These are phyloP conservation scores for Candida corydali DNA, from an alignment of 805 yeast genomes.

Conservation along the genomic window DNA sequence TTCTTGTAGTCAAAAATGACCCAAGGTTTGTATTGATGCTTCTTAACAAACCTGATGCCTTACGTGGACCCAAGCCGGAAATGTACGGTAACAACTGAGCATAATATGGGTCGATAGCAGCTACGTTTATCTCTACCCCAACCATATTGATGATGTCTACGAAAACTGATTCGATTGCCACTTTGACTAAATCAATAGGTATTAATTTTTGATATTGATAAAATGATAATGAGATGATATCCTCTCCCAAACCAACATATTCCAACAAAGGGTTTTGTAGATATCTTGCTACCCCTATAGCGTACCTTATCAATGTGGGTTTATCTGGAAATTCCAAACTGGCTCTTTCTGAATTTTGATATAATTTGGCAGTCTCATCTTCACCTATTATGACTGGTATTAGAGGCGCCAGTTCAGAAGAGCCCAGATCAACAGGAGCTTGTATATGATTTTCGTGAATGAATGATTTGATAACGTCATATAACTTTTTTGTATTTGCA, in stretches of 20 bases:
- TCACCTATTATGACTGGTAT: constrained; percentile 76
- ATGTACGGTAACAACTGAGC: constrained; percentile 73
- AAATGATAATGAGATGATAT: constrained; percentile 62
- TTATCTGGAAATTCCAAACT: constrained; percentile 77
- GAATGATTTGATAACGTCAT: constrained; percentile 51
- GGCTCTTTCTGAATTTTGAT: constrained; percentile 75
- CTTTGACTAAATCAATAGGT: constrained; percentile 55
- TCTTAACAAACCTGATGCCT: constrained; percentile 81
- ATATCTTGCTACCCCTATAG: constrained; percentile 87
- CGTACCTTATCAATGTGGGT: constrained; percentile 74
- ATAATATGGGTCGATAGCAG: constrained; percentile 69
- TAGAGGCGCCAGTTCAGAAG: constrained; percentile 43
- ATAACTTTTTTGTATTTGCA: constrained; percentile 62
- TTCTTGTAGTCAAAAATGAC: constrained; percentile 59
- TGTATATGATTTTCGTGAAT: constrained; percentile 52
- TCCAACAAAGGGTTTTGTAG: constrained; percentile 91
- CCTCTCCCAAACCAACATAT: constrained; percentile 76
- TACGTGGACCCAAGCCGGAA: constrained; percentile 94
- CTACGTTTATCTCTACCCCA: constrained; percentile 91
- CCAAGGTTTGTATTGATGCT: constrained; percentile 66
- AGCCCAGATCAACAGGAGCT: constrained; percentile 46
- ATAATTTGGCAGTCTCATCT: constrained; percentile 90
- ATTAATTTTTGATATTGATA: constrained; percentile 72
- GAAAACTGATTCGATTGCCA: constrained; percentile 72
- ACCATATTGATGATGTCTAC: constrained; percentile 89